Conservation (phyloP, 129 eudicot genomes). For the Escallonia rubra region DNA sequence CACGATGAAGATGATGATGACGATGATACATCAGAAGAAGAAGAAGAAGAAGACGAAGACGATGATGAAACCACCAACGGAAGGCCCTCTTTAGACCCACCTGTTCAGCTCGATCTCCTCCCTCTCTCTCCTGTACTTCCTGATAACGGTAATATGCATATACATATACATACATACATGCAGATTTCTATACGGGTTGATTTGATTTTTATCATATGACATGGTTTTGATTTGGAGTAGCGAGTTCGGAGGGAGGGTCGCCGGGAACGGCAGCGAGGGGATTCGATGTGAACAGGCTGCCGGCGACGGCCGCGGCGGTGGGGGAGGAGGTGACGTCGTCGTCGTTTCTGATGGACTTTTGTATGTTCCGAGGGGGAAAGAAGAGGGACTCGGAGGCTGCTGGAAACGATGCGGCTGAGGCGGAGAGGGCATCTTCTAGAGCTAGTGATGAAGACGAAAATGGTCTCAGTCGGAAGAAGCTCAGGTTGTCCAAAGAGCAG, state of each 20-base stretch:
- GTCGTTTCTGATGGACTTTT: conserved; percentile 51
- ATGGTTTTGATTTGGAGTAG: conserved; percentile 19
- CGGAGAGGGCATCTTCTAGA: conserved; percentile 52
- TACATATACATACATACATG: neutral
- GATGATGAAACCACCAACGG: neutral
- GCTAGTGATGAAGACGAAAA: conserved; percentile 80
- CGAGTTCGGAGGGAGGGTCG: conserved; percentile 53
- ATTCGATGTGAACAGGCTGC: conserved; percentile 43
- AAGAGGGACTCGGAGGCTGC: conserved; percentile 32
- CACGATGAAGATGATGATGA: conserved; percentile 16
- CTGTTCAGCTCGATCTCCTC: conserved; percentile 65
- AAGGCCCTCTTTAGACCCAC: conserved; percentile 18
- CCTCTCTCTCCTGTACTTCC: conserved; percentile 65
- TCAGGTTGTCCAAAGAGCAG: conserved; percentile 67
- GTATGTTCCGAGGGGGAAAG: conserved; percentile 23
- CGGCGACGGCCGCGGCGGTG: conserved; percentile 6
- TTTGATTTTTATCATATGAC: neutral
- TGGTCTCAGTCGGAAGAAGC: conserved; percentile 47
- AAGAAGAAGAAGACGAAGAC: neutral
- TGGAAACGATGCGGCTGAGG: conserved; percentile 53
- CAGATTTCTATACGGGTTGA: neutral
- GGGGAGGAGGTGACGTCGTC: conserved; percentile 52
- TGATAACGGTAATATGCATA: conserved; percentile 38
- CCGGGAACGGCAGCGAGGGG: conserved; percentile 33
- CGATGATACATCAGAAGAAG: conserved; percentile 8